Evolutionary conservation across 108 stramenopile species (phyloP).

Genomic region (Skeletonema grethae): DNA sequence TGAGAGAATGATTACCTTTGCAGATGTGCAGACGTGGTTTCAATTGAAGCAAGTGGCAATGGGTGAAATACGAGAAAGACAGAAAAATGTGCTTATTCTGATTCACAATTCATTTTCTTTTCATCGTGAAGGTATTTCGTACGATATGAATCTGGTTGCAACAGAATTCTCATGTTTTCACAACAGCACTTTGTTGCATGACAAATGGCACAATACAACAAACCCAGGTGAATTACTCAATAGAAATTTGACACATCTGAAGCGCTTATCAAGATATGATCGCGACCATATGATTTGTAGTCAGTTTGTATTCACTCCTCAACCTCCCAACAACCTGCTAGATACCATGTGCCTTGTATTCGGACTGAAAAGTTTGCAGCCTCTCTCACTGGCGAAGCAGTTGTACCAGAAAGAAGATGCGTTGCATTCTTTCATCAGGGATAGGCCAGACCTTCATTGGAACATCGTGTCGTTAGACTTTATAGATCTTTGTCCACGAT

Average conservation of each 20-base stretch:
- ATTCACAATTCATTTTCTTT: slow-evolving; percentile 30
- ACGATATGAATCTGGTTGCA: slow-evolving; percentile 5
- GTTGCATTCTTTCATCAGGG: slow-evolving; percentile 10
- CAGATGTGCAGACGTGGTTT: slow-evolving; percentile 17
- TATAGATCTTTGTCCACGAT: slow-evolving; percentile 16
- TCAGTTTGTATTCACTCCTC: slow-evolving; percentile 24
- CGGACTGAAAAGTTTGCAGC: slow-evolving; percentile 28
- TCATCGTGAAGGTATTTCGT: slow-evolving; percentile 5
- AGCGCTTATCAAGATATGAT: neutral
- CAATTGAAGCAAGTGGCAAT: slow-evolving; percentile 18
- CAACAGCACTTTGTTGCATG: slow-evolving; percentile 8
- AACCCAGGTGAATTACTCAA: neutral
- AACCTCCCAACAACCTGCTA: neutral
- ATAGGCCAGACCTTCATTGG: slow-evolving; percentile 18
- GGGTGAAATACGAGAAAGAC: slow-evolving; percentile 15
- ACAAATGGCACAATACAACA: slow-evolving; percentile 37
- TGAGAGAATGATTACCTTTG: slow-evolving; percentile 12
- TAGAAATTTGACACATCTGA: slow-evolving; percentile 15
- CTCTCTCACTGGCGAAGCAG: slow-evolving; percentile 21
- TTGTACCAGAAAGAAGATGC: slow-evolving; percentile 20
- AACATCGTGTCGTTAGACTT: slow-evolving; percentile 28
- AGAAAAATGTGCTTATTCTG: slow-evolving; percentile 25
- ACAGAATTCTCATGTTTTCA: slow-evolving; percentile 15
- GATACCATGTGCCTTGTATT: slow-evolving; percentile 8
- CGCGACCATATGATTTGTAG: slow-evolving; percentile 7